These are phyloP conservation scores for Dissoconium aciculare DNA, from an alignment of 2,329 filamentous ascomycete genomes.

Conservation along the genomic window DNA sequence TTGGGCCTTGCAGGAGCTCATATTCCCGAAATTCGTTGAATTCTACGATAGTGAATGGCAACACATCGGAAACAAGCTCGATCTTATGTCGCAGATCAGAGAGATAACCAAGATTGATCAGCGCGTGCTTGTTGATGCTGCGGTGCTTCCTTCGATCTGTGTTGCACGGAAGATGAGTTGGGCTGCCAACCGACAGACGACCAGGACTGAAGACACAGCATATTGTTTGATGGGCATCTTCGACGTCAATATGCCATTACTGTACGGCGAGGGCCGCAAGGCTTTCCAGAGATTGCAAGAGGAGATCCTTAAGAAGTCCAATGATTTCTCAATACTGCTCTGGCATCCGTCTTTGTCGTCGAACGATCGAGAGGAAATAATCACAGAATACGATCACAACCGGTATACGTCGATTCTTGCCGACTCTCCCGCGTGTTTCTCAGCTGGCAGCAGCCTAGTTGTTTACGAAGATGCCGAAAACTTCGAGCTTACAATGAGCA, in stretches of 20 bases:
- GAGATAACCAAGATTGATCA: slow-evolving; percentile 20
- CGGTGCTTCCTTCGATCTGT: slow-evolving; percentile 7
- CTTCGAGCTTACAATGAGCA: too few species aligned
- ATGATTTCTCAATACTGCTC: slow-evolving; percentile 14
- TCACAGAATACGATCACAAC: too few species aligned
- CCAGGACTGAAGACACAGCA: slow-evolving; percentile 12
- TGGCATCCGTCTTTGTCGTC: too few species aligned
- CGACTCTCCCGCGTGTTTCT: too few species aligned
- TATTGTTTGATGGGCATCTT: slow-evolving; percentile 17
- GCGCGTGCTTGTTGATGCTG: slow-evolving; percentile 9
- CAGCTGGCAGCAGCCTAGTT: too few species aligned
- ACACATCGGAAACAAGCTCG: slow-evolving; percentile 10
- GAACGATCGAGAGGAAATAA: too few species aligned
- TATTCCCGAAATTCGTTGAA: slow-evolving; percentile 12
- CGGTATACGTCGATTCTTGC: too few species aligned
- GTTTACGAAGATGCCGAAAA: too few species aligned
- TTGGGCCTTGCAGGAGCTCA: slow-evolving; percentile 17
- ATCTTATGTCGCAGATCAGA: slow-evolving; percentile 12
- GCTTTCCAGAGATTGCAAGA: slow-evolving; percentile 17
- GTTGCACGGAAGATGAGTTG: slow-evolving; percentile 12
- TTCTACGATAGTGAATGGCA: slow-evolving; percentile 10
- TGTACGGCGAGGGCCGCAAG: slow-evolving; percentile 15
- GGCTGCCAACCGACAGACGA: slow-evolving; percentile 10
- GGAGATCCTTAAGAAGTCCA: slow-evolving; percentile 15
- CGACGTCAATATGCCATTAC: slow-evolving; percentile 17